These are phyloP conservation scores for Tulasnella sp. DNA, from an alignment of 768 basidiomycete genomes.

Conservation along the genomic window DNA sequence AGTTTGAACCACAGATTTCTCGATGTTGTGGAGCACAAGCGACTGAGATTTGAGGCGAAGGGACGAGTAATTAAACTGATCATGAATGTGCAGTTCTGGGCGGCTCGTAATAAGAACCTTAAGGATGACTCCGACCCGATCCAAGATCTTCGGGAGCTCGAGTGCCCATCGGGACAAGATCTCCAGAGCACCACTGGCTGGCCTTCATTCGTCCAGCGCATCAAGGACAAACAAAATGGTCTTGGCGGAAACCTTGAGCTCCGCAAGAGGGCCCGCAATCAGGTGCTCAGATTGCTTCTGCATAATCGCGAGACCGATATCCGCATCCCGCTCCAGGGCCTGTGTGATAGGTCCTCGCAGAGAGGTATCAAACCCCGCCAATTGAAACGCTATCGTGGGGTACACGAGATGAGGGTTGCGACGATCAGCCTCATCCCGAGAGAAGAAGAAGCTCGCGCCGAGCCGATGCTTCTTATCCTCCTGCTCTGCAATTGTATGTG, in stretches of 20 bases:
- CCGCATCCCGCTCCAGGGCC: constrained; percentile 4
- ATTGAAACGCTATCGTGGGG: constrained; percentile 32
- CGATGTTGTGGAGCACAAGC: background rate
- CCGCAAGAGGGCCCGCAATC: constrained; percentile 8
- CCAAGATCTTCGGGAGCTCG: constrained; percentile 25
- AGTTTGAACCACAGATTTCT: background rate
- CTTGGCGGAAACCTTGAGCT: background rate
- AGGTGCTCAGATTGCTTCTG: constrained; percentile 12
- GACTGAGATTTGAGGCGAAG: background rate
- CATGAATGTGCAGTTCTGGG: constrained; percentile 29
- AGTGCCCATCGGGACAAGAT: constrained; percentile 27
- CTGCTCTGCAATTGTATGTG: constrained; percentile 31
- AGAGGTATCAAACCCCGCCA: constrained; percentile 24
- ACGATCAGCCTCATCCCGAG: constrained; percentile 24
- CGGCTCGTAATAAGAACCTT: constrained; percentile 30
- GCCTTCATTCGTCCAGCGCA: constrained; percentile 33
- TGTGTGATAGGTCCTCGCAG: background rate
- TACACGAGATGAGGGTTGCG: constrained; percentile 27
- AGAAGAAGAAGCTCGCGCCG: constrained; percentile 35
- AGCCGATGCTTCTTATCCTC: constrained; percentile 26
- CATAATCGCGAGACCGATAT: constrained; percentile 19
- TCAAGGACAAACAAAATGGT: constrained; percentile 34
- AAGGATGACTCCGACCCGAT: constrained; percentile 25
- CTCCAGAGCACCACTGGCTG: background rate
- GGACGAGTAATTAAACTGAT: background rate